Conservation (phyloP, 1,139 yeast genomes). For the Debaryomycetaceae sp. region DNA sequence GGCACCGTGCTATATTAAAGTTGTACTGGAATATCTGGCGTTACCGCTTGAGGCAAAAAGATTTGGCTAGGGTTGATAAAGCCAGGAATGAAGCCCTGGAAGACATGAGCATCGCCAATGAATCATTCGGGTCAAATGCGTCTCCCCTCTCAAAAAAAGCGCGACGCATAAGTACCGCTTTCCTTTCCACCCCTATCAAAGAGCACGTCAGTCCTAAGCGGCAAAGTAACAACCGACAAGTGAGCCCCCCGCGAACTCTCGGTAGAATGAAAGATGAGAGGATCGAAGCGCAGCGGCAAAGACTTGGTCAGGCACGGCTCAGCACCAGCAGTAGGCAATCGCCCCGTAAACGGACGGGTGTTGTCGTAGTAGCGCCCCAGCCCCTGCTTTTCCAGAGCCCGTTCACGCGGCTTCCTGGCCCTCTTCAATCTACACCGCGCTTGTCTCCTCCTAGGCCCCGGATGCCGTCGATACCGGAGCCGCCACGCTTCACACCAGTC, state of each 20-base stretch:
- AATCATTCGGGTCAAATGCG: slow-evolving; percentile 5
- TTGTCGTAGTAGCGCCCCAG: too few relatives aligned
- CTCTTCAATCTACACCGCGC: too few relatives aligned
- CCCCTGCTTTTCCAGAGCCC: too few relatives aligned
- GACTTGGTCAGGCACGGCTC: too few relatives aligned
- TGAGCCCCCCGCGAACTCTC: not conserved
- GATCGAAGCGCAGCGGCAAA: slow-evolving; percentile 2
- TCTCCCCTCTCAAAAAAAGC: slow-evolving; percentile 1
- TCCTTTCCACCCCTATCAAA: slow-evolving; percentile 26
- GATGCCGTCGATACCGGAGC: too few relatives aligned
- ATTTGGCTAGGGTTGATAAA: too few relatives aligned
- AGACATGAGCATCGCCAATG: slow-evolving; percentile 24
- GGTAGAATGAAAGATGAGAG: not conserved
- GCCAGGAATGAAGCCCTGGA: too few relatives aligned
- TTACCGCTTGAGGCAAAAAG: slow-evolving; percentile 6
- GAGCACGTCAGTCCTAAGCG: slow-evolving; percentile 8
- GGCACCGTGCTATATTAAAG: slow-evolving; percentile 18
- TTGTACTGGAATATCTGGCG: slow-evolving; percentile 30
- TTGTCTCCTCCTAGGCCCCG: too few relatives aligned
- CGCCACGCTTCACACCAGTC: too few relatives aligned
- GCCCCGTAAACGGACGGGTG: too few relatives aligned
- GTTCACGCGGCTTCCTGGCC: too few relatives aligned
- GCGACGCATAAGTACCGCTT: slow-evolving; percentile 8
- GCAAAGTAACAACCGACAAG: not conserved
- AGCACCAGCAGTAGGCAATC: too few relatives aligned